Evolutionary conservation across 208 protist genomes (phyloP).

Genomic region (Trypanosoma congolense): DNA sequence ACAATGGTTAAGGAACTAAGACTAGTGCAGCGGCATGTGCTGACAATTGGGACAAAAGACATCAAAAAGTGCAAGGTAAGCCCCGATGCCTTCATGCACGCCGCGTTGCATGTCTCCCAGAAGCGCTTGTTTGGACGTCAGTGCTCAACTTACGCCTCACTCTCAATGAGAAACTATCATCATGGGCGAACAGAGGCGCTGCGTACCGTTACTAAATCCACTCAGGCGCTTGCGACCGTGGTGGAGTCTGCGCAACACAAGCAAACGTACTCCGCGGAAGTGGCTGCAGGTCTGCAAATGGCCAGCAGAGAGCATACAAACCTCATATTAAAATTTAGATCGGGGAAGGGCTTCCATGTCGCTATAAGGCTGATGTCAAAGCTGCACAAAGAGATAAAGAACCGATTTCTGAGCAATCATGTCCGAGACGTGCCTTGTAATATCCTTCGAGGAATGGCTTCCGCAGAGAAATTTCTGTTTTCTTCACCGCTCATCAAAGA

Average conservation of each 20-base stretch:
- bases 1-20: conserved; percentile 3
- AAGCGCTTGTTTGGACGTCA: conserved; percentile 20
- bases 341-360: conserved; percentile 20
- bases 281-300: conserved; percentile 7
- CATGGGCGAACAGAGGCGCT: conserved; percentile 22
- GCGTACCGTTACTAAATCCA: conserved; percentile 14
- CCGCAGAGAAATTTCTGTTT: conserved; percentile 19
- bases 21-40: conserved; percentile 14
- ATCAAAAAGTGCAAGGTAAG: conserved; percentile 25
- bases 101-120: conserved; percentile 24
- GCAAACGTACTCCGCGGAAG: neutral
- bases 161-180: conserved; percentile 23
- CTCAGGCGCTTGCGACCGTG: conserved; percentile 8
- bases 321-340: conserved; percentile 9
- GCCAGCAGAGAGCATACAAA: conserved; percentile 11
- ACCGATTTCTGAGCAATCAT: conserved; percentile 1
- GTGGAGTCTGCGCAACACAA: conserved; percentile 4
- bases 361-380: conserved; percentile 5
- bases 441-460: neutral
- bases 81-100: conserved; percentile 26
- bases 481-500: conserved; percentile 9
- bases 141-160: conserved; percentile 23
- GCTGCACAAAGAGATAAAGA: conserved; percentile 13
- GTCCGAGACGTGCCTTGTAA: neutral
- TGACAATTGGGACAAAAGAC: conserved; percentile 16